Base-by-base conservation (phyloP, 305 asterid species). In the Fraxinus platypoda region DNA sequence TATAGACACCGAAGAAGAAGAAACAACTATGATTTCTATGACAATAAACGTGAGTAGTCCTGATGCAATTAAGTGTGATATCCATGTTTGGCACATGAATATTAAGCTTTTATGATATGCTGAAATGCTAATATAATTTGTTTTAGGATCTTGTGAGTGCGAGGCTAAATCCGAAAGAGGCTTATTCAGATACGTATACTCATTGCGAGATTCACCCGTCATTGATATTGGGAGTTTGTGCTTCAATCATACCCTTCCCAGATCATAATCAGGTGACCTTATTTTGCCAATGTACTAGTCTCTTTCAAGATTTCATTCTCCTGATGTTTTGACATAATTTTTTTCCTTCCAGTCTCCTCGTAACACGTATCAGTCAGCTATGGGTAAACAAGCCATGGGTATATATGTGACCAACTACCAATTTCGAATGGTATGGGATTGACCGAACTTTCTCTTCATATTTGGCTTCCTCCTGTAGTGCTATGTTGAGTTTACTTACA, bases 341-440 rank as follows among this genome's bases (percentile, higher is more conserved):
- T 87, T 80, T 79, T 81, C 43, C 84, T 77, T 70, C 75, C 94
- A 94, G 98, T 97, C 99, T 78, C 98, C 99, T 73, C 98, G 98
- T 94, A 96, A 96, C 86, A 94, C 99, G 2, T 96, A 96, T 83
- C 99, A 97, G 87, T 97, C 98, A 9, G 99, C 99, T 81, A 97
- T 97, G 98, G 99, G 99, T 64, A 97, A 97, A 84, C 99, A 97
- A 87, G 99, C 99, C 70, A 94, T 94, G 99, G 99, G 98, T 66
- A 97, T 97, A 54, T 97, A 94, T 80, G 99, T 92, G 81, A 97
- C 99, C 87, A 97, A 97, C 88, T 97, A 93, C 89, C 99, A 97
- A 80, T 92, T 97, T 74, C 93, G 98, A 79, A 94, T 97, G 99
- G 98, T 94, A 92, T 19, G 83, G 49, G 34, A 78, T 82, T 83